These are phyloP conservation scores for Acanthamoeba triangularis DNA, from an alignment of 208 protist genomes.

Conservation along the genomic window DNA sequence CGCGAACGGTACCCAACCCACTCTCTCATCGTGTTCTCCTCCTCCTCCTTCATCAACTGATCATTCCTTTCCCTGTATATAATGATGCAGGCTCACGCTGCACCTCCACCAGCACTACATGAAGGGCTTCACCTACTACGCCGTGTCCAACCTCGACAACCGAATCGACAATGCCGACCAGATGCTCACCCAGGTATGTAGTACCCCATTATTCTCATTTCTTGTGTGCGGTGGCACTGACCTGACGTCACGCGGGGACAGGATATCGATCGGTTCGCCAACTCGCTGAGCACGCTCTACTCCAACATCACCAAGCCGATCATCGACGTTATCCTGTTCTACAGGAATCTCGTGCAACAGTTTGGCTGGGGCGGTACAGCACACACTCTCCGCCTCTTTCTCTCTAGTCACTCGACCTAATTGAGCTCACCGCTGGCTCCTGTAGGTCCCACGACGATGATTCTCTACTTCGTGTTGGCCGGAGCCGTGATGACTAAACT, in stretches of 20 bases:
- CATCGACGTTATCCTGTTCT: slow-evolving; percentile 58
- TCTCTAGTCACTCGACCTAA: not conserved
- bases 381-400: not conserved
- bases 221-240: no score
- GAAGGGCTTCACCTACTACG: slow-evolving; percentile 68
- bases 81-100: not conserved
- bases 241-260: not conserved
- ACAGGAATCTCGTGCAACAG: slow-evolving; percentile 1
- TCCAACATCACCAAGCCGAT: slow-evolving; percentile 73
- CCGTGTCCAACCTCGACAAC: slow-evolving; percentile 66
- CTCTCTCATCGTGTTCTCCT: not conserved
- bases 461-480: slow-evolving; percentile 31
- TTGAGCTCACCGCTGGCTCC: not conserved
- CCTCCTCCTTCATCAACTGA: not conserved
- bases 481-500: slow-evolving; percentile 34
- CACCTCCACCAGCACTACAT: slow-evolving; percentile 38
- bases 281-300: slow-evolving; percentile 18
- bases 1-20: not conserved
- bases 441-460: slow-evolving; percentile 11
- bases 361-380: slow-evolving; percentile 15
- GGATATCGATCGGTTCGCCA: slow-evolving; percentile 41
- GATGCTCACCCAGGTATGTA: slow-evolving; percentile 35
- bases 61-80: not conserved
- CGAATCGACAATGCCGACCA: slow-evolving; percentile 70
- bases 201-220: not conserved